phyloP scores from a whole-genome alignment of 306 rosid species.

The Luffa acutangula region DNA sequence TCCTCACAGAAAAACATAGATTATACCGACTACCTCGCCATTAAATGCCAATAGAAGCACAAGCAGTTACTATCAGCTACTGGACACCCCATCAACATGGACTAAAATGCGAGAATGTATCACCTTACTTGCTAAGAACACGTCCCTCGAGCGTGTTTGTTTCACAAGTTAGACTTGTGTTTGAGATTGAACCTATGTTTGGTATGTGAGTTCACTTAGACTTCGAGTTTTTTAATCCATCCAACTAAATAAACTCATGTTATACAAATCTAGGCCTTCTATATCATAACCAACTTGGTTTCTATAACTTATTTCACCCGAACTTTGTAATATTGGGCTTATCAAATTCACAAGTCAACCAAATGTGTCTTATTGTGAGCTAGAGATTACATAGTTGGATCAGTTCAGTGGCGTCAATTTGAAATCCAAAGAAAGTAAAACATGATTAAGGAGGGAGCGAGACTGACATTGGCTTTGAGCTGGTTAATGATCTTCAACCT shows the following conservation, averaged over 20 bases:
- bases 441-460: background rate
- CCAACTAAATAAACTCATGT: background rate
- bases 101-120: background rate
- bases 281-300: background rate
- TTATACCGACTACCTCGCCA: background rate
- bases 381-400: background rate
- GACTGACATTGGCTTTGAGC: slow-evolving; percentile 83
- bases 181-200: background rate
- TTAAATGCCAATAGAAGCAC: background rate
- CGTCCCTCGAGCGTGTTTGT: background rate
- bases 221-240: background rate
- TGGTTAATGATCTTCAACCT: slow-evolving; percentile 93
- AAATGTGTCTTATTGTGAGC: background rate
- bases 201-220: background rate
- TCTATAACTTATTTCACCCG: background rate
- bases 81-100: background rate
- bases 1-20: background rate
- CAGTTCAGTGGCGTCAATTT: background rate
- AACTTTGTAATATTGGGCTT: background rate
- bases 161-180: background rate
- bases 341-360: background rate
- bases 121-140: background rate
- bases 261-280: background rate
- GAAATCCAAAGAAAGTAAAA: background rate
- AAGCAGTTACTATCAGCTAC: background rate